Conservation (phyloP, 345 rosid genomes). For the Eucalyptus dawsonii region DNA sequence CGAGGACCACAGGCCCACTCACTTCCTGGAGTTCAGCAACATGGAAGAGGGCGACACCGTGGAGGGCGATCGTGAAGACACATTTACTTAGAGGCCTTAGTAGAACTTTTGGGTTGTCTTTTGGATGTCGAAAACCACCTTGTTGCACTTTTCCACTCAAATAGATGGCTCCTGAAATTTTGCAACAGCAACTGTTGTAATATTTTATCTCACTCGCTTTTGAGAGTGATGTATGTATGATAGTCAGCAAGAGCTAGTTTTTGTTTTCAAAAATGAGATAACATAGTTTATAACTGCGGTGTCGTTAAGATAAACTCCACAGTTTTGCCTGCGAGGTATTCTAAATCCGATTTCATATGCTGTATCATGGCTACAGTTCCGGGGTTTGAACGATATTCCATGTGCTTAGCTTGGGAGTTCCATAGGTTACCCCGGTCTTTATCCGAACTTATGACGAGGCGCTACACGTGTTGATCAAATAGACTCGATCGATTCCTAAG, state of each 20-base stretch:
- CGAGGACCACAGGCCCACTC: constrained; percentile 93
- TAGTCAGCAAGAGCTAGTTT: neutral
- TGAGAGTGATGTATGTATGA: neutral
- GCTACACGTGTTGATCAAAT: neutral
- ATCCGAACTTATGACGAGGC: neutral
- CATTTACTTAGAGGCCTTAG: constrained; percentile 24
- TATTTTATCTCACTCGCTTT: neutral
- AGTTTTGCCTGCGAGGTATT: neutral
- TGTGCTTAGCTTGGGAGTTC: neutral
- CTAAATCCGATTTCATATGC: neutral
- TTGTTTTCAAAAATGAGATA: neutral
- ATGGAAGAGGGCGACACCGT: constrained; percentile 69
- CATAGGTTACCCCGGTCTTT: neutral
- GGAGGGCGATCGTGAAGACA: constrained; percentile 89
- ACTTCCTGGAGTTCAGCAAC: constrained; percentile 93
- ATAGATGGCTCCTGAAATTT: neutral
- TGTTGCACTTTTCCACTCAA: neutral
- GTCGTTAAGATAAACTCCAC: neutral
- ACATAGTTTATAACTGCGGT: neutral
- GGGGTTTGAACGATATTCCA: neutral
- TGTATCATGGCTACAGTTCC: rapidly evolving
- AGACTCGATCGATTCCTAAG: neutral
- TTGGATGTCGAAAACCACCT: neutral
- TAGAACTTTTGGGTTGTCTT: neutral
- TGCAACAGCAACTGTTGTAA: neutral